phyloP scores from a whole-genome alignment of 2,329 filamentous ascomycete genomes.

The Phialophora chinensis region DNA sequence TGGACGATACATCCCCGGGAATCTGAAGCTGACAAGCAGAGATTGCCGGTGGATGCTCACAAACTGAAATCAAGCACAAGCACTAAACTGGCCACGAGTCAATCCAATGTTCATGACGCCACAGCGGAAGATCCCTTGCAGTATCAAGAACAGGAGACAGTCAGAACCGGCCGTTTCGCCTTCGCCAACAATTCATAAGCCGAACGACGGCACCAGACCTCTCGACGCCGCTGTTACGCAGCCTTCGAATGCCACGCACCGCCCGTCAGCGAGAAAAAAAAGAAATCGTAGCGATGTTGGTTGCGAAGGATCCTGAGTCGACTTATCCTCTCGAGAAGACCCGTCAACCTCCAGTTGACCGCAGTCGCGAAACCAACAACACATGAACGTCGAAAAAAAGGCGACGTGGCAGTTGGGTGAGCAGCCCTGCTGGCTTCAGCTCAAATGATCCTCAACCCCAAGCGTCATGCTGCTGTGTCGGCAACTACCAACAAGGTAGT shows the following conservation, averaged over 20 bases:
- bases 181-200: slow-evolving; percentile 6
- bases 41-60: not conserved
- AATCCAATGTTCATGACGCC: slow-evolving; percentile 22
- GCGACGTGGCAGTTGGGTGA: slow-evolving; percentile 33
- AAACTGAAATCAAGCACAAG: slow-evolving; percentile 12
- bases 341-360: slow-evolving; percentile 33
- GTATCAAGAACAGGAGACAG: slow-evolving; percentile 29
- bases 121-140: slow-evolving; percentile 8
- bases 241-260: not conserved
- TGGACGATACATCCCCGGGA: not conserved
- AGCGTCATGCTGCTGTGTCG: slow-evolving; percentile 35
- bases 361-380: slow-evolving; percentile 20
- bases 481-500: slow-evolving; percentile 23
- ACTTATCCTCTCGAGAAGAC: slow-evolving; percentile 2
- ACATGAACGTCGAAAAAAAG: slow-evolving; percentile 22
- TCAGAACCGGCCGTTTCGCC: slow-evolving; percentile 35
- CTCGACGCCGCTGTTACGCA: slow-evolving; percentile 6
- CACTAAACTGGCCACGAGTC: slow-evolving; percentile 34
- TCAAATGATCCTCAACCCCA: slow-evolving; percentile 34
- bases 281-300: slow-evolving; percentile 28
- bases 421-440: slow-evolving; percentile 36
- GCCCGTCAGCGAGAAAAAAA: not conserved
- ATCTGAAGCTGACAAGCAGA: not conserved
- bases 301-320: slow-evolving; percentile 25
- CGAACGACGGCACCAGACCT: not conserved